phyloP scores from a whole-genome alignment of 306 rosid genomes.

The Inga oerstediana region DNA sequence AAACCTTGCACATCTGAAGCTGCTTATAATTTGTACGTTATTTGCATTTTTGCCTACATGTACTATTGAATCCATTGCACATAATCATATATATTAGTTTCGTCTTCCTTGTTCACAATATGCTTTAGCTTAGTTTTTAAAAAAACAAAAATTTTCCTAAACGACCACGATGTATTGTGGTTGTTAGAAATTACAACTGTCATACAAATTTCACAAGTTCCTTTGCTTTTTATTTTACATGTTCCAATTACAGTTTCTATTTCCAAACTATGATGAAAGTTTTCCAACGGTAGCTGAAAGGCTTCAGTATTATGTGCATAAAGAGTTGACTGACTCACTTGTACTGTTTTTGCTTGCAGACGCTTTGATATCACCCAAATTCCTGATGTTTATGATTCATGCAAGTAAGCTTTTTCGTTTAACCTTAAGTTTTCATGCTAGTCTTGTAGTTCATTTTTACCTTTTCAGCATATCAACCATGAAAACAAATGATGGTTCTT shows the following conservation, averaged over 20 bases:
- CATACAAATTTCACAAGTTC: not conserved
- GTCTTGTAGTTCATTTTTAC: not conserved
- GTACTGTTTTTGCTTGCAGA: conserved; percentile 55
- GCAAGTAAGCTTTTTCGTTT: conserved; percentile 79
- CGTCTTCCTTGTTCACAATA: not conserved
- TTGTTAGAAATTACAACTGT: not conserved
- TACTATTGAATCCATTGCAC: conserved; percentile 8
- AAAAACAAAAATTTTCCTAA: not conserved
- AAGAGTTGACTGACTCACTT: conserved; percentile 16
- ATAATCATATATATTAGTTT: not conserved
- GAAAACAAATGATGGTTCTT: conserved; percentile 13
- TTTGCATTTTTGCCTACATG: conserved; percentile 8
- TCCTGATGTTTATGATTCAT: conserved; percentile 94
- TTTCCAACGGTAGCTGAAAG: conserved; percentile 13
- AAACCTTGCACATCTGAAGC: conserved; percentile 1
- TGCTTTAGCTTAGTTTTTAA: conserved; percentile 20
- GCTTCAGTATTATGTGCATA: conserved; percentile 6
- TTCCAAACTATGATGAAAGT: conserved; percentile 8
- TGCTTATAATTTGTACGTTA: conserved; percentile 16
- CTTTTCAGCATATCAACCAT: conserved; percentile 4
- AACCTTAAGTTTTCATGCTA: conserved; percentile 10
- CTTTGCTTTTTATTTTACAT: conserved; percentile 18
- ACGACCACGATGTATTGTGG: not conserved
- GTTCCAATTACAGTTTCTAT: conserved; percentile 9
- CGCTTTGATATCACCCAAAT: conserved; percentile 93